phyloP scores from a whole-genome alignment of 768 basidiomycete species.

The Russula earlei region DNA sequence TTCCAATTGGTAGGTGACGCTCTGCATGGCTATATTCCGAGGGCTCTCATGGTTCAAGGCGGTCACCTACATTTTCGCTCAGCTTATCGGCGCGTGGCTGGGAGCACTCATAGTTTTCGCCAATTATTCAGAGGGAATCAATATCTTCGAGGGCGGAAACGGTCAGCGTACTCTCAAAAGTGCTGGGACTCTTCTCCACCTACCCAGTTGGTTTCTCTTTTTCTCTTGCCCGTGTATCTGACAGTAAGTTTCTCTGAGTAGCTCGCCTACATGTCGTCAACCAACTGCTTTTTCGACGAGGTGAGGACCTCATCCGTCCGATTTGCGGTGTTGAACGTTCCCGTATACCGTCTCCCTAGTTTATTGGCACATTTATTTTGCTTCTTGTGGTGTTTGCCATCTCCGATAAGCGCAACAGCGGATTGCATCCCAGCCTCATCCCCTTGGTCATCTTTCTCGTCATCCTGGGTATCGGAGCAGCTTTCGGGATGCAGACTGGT shows the following conservation, averaged over 20 bases:
- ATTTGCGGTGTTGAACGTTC: not conserved
- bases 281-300: conserved; percentile 39
- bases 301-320: conserved; percentile 18
- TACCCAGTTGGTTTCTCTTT: conserved; percentile 40
- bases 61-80: conserved; percentile 54
- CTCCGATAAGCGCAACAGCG: conserved; percentile 42
- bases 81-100: conserved; percentile 50
- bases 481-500: conserved; percentile 52
- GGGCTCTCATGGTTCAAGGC: conserved; percentile 77
- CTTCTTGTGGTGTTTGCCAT: conserved; percentile 45
- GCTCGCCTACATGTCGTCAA: conserved; percentile 35
- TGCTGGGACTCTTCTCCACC: conserved; percentile 49
- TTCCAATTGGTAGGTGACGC: conserved; percentile 43
- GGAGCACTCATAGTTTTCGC: conserved; percentile 52
- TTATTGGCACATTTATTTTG: conserved; percentile 48
- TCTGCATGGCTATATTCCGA: conserved; percentile 58
- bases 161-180: conserved; percentile 47
- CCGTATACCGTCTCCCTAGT: conserved; percentile 27
- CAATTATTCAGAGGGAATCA: conserved; percentile 57
- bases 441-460: conserved; percentile 48
- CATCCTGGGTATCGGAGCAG: conserved; percentile 46
- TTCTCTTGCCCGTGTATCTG: not conserved
- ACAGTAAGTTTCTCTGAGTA: conserved; percentile 6
- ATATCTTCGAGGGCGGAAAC: conserved; percentile 49
- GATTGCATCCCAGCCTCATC: conserved; percentile 40